These are phyloP conservation scores for Daldinia caldariorum DNA, from an alignment of 495 filamentous ascomycete species.

Conservation along the genomic window DNA sequence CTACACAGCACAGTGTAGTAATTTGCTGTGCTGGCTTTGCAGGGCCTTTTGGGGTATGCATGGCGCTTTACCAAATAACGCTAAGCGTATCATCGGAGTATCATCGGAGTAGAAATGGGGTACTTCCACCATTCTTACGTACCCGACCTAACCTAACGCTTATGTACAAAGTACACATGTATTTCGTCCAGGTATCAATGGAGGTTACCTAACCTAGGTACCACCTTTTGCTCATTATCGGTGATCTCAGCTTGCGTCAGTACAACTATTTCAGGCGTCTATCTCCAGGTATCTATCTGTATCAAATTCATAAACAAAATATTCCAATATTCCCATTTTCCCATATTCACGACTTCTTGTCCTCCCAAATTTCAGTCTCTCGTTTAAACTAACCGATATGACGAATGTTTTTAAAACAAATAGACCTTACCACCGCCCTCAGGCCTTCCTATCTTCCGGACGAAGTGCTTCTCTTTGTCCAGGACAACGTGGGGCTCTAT, in stretches of 20 bases:
- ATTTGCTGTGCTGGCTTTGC: slow-evolving; percentile 2
- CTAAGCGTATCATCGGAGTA: background rate
- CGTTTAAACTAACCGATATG: slow-evolving; percentile 52
- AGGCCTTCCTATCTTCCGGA: slow-evolving; percentile 90
- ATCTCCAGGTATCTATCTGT: background rate
- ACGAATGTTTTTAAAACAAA: slow-evolving; percentile 94
- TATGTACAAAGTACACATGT: background rate
- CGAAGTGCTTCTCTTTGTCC: slow-evolving; percentile 91
- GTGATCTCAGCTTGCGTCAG: slow-evolving; percentile 18
- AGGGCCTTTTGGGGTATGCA: background rate
- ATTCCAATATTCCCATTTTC: background rate
- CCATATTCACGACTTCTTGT: background rate
- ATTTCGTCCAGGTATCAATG: background rate
- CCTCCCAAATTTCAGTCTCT: background rate
- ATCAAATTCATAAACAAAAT: background rate
- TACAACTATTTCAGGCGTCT: slow-evolving; percentile 2
- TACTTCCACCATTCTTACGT: background rate
- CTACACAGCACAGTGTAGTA: background rate
- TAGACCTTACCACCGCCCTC: slow-evolving; percentile 94
- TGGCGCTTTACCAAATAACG: background rate
- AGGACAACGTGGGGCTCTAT: slow-evolving; percentile 96
- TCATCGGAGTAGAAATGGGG: background rate
- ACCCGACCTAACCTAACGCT: too few species aligned
- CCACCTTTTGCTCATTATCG: background rate
- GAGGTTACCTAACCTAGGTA: too few species aligned